These are phyloP conservation scores for Hyaloscypha hepaticicola DNA, from an alignment of 495 filamentous ascomycete species.

Conservation along the genomic window DNA sequence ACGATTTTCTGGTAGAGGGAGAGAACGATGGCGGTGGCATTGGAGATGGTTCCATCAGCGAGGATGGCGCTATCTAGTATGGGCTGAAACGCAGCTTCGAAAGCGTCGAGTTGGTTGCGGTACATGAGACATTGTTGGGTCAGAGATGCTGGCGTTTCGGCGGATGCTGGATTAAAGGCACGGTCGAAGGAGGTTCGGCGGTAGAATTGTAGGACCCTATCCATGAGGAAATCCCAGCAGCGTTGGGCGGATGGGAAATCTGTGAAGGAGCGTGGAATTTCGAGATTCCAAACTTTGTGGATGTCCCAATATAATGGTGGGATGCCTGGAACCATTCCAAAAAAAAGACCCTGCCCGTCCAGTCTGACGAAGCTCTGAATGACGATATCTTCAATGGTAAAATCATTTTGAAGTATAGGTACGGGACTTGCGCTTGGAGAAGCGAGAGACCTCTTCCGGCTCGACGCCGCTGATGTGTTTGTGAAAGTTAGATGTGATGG, in stretches of 20 bases:
- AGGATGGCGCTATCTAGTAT: constrained; percentile 21
- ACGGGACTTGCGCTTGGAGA: constrained; percentile 12
- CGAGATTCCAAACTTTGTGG: constrained; percentile 19
- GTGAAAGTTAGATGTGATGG: neutral
- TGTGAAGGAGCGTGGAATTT: constrained; percentile 20
- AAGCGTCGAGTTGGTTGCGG: constrained; percentile 15
- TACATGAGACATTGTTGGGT: neutral
- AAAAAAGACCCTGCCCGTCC: constrained; percentile 24
- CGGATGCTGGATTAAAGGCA: constrained; percentile 5
- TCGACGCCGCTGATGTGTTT: neutral
- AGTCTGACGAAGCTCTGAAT: constrained; percentile 50
- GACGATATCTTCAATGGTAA: constrained; percentile 27
- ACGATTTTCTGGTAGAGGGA: constrained; percentile 25
- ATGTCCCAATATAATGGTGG: constrained; percentile 31
- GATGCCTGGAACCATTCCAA: constrained; percentile 23
- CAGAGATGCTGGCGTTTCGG: constrained; percentile 10
- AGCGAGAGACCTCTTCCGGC: constrained; percentile 11
- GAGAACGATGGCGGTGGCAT: constrained; percentile 20
- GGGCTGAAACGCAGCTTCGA: constrained; percentile 21
- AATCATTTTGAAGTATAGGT: constrained; percentile 22
- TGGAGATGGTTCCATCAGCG: constrained; percentile 11
- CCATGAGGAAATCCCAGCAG: constrained; percentile 32
- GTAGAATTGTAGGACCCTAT: constrained; percentile 27
- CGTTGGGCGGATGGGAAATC: constrained; percentile 22
- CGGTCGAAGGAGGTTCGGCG: constrained; percentile 22